phyloP scores from a whole-genome alignment of 2,329 filamentous ascomycete genomes.

The Aspergillus sp. region DNA sequence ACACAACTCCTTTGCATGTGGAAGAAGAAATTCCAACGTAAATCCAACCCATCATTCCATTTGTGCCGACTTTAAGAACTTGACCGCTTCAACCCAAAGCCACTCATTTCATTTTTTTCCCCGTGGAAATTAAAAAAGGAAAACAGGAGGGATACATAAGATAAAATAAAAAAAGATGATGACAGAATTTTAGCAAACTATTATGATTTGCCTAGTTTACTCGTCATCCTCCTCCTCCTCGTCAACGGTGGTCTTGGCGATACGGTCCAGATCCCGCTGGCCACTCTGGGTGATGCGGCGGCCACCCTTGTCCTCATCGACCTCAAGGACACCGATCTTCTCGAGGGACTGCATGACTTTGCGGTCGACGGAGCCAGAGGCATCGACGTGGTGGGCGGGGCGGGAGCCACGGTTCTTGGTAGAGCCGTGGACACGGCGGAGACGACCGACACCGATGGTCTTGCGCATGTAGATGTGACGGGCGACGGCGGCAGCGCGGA shows the following conservation, averaged over 20 bases:
- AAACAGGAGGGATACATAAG: conserved; percentile 16
- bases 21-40: neutral
- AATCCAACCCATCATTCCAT: neutral
- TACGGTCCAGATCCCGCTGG: conserved; percentile 98
- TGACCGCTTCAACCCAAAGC: neutral
- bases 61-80: neutral
- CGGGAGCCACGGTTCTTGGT: conserved; percentile 95
- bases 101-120: neutral
- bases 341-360: conserved; percentile 96
- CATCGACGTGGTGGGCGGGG: conserved; percentile 92
- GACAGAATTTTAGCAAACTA: conserved; percentile 5
- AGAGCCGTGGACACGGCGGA: conserved; percentile 92
- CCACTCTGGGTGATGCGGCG: conserved; percentile 96
- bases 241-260: conserved; percentile 66
- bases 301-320: conserved; percentile 97
- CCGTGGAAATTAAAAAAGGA: conserved; percentile 16
- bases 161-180: conserved; percentile 15
- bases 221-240: conserved; percentile 42
- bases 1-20: no score
- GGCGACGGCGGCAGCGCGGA: conserved; percentile 88
- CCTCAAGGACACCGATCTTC: conserved; percentile 98
- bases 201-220: conserved; percentile 33
- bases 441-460: conserved; percentile 96
- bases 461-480: conserved; percentile 99
- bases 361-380: conserved; percentile 91